Conservation (phyloP, 2,329 filamentous ascomycete genomes). For the Knufia fluminis region DNA sequence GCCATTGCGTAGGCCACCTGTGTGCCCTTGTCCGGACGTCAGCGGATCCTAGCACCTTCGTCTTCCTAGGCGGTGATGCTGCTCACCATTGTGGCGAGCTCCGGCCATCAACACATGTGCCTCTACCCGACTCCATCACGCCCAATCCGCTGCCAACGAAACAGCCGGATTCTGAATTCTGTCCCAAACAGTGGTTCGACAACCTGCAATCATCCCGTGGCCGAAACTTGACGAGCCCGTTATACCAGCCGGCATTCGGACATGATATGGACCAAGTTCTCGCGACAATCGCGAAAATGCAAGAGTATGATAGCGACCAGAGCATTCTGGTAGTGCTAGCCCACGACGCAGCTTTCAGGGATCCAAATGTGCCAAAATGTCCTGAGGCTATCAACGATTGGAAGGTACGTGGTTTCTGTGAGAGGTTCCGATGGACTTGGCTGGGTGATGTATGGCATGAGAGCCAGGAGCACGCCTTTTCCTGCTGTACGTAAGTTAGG, state of each 20-base stretch:
- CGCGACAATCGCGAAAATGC: slow-evolving; percentile 15
- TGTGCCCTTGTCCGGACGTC: slow-evolving; percentile 40
- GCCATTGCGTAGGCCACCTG: slow-evolving; percentile 39
- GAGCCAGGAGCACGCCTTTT: too few species aligned
- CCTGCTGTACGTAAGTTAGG: too few species aligned
- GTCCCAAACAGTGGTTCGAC: slow-evolving; percentile 7
- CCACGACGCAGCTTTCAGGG: slow-evolving; percentile 24
- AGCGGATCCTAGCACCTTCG: slow-evolving; percentile 9
- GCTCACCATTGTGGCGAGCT: slow-evolving; percentile 9
- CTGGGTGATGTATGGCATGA: too few species aligned
- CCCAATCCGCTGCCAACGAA: slow-evolving; percentile 10
- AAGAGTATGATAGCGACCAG: slow-evolving; percentile 24
- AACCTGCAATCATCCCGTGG: slow-evolving; percentile 9
- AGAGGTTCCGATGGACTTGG: too few species aligned
- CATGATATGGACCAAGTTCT: slow-evolving; percentile 11
- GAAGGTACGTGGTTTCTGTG: too few species aligned
- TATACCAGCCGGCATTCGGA: slow-evolving; percentile 13
- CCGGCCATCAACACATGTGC: slow-evolving; percentile 8
- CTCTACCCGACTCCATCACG: slow-evolving; percentile 6
- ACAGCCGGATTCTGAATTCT: too few species aligned
- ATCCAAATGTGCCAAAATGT: slow-evolving; percentile 24
- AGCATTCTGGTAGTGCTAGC: slow-evolving; percentile 27
- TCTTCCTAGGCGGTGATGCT: slow-evolving; percentile 8
- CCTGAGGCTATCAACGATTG: slow-evolving; percentile 25
- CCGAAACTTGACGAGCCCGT: slow-evolving; percentile 3